Evolutionary conservation across 225 moss, liverwort and hornwort species (phyloP), one percentile per base, ranked within the genome.

Genomic region (Neckera pumila): DNA sequence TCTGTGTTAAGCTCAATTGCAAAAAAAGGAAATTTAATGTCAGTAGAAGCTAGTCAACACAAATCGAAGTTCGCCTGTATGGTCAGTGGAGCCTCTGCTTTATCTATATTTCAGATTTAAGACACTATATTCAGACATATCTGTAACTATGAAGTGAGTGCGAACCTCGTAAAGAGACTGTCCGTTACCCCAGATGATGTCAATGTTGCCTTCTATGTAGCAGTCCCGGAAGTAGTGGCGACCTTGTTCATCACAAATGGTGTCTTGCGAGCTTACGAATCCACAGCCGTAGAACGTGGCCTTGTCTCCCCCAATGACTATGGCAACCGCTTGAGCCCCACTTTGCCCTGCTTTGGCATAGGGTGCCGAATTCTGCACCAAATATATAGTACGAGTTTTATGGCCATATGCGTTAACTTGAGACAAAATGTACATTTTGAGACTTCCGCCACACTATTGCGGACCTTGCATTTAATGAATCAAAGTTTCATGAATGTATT

Each of bases 121-220:
- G 61, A 31, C 45, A 20, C 62, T 75, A 23, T 36, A 20, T 36
- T n/a, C 27, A 27, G 49, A 47, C 8, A 11, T 59, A 14, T 61
- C 19, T 62, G 11, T 45, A n/a, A 49, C 25, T 20, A 20, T 65
- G 30, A 49, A 65, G 34, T 82, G 69, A 57, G 22, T 12, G 19
- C 57, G 67, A 86, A 91, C 94, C 91, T 91, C 85, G 89, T 93
- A 95, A 36, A 94, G 86, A 57, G 95, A 94, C 71, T 92, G 93
- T 89, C 95, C 95, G 75, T 93, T 94, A 42, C 95, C 95, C 91
- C 91, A 95, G 66, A 95, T 93, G 83, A 94, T 83, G 80, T 95
- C 95, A 53, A 95, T 95, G 79, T 94, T 92, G 23, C 95, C 95
- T 64, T 93, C 90, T 9, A 95, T 79, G 62, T 90, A 91, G 80